These are phyloP conservation scores for Sisymbrium altissimum DNA, from an alignment of 345 rosid species.

Conservation along the genomic window DNA sequence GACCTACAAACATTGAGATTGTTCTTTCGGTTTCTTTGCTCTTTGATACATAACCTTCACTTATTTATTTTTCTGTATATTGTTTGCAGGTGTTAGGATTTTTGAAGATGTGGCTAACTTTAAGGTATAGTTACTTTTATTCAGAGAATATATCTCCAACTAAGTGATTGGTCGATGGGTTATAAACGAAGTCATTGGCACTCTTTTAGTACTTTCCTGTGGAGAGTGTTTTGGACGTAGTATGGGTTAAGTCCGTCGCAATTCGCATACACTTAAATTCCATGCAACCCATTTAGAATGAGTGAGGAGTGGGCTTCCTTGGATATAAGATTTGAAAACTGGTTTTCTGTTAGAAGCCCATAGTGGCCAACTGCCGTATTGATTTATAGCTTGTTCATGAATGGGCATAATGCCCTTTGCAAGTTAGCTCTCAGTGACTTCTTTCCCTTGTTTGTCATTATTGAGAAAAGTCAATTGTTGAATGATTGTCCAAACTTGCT, in stretches of 20 bases:
- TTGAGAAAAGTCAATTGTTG: background rate
- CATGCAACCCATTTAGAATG: background rate
- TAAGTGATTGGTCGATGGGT: background rate
- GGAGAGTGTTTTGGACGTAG: background rate
- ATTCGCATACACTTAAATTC: background rate
- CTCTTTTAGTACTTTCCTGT: background rate
- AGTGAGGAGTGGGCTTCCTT: background rate
- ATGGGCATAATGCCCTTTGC: background rate
- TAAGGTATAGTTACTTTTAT: constrained; percentile 53
- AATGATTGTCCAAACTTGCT: background rate
- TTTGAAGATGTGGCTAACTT: constrained; percentile 77
- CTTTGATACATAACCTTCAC: background rate
- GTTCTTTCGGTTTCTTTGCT: constrained; percentile 12
- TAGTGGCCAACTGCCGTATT: background rate
- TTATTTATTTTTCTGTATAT: background rate
- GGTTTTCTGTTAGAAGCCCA: background rate
- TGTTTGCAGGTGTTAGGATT: constrained; percentile 81
- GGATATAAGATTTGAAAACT: background rate
- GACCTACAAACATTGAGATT: too few species aligned
- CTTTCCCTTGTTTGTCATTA: constrained; percentile 2
- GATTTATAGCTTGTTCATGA: background rate
- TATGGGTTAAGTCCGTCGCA: background rate
- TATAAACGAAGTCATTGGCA: background rate
- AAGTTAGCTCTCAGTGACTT: background rate
- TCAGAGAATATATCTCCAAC: background rate